These are phyloP conservation scores for Quercus berberidifolia DNA, from an alignment of 306 rosid species.

Conservation along the genomic window DNA sequence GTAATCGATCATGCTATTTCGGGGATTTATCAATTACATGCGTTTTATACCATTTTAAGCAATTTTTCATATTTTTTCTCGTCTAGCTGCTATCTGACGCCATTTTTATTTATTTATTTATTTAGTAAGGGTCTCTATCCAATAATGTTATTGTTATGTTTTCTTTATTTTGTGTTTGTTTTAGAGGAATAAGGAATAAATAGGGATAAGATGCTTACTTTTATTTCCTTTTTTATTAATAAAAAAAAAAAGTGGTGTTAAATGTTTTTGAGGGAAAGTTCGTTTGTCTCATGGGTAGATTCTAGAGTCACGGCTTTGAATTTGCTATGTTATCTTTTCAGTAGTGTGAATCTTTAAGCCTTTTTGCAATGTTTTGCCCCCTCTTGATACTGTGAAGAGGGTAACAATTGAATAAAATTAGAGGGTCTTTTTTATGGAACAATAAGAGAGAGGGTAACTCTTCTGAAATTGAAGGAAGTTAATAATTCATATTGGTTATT, in stretches of 20 bases:
- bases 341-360: not conserved
- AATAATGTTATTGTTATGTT: not conserved
- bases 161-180: not conserved
- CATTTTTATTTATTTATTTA: not conserved
- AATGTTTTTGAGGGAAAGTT: not conserved
- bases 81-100: not conserved
- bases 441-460: not conserved
- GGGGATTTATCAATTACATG: not conserved
- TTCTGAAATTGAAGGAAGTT: not conserved
- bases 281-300: not conserved
- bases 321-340: not conserved
- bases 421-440: no score
- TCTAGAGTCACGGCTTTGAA: not conserved
- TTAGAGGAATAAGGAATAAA: not conserved
- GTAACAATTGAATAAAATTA: no score
- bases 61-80: not conserved
- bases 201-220: not conserved
- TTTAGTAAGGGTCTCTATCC: not conserved
- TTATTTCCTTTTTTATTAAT: not conserved
- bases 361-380: not conserved
- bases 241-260: not conserved
- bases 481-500: not conserved
- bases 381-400: not conserved
- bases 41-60: constrained; percentile 1
- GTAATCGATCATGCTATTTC: not conserved